A percentile compares a stretch with the other conserved stretches of the same genome.
Evolutionary conservation across 1,139 yeast species (phyloP).

Genomic region (Pichia sp.): DNA sequence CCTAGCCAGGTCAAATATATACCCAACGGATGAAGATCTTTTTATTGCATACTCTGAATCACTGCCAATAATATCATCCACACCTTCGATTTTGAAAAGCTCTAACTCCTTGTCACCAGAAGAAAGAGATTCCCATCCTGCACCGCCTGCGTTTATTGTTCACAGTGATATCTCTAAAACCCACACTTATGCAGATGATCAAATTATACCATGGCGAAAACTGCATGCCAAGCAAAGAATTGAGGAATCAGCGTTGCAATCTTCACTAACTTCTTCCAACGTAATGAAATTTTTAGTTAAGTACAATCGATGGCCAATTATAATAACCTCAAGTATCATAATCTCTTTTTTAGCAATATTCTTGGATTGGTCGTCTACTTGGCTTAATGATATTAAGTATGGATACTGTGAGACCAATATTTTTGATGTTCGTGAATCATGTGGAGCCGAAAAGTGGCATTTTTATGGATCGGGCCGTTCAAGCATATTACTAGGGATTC

Average conservation of each 20-base stretch:
- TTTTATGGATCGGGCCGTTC: not conserved
- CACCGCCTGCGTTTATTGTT: not conserved
- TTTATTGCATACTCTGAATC: conserved; percentile 3
- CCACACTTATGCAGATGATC: conserved; percentile 8
- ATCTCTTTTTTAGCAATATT: conserved; percentile 58
- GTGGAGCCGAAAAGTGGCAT: conserved; percentile 34
- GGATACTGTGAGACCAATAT: conserved; percentile 43
- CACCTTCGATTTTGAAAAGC: not conserved
- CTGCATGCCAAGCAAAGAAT: conserved; percentile 10
- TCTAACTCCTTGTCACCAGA: not conserved
- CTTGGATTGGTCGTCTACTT: conserved; percentile 57
- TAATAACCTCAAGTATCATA: conserved; percentile 51
- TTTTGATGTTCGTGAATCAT: conserved; percentile 32
- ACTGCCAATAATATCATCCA: conserved; percentile 7
- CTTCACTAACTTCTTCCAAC: conserved; percentile 1
- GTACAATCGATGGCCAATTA: conserved; percentile 52
- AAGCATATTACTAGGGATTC: not conserved
- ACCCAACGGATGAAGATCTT: conserved; percentile 16
- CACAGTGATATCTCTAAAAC: not conserved
- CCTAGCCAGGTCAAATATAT: not conserved
- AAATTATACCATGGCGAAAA: conserved; percentile 17
- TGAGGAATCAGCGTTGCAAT: conserved; percentile 8
- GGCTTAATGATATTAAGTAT: conserved; percentile 58
- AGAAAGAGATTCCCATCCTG: not conserved
- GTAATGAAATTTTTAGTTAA: conserved; percentile 16